These are phyloP conservation scores for Aspergillus luchuensis DNA, from an alignment of 2,329 filamentous ascomycete species.

Conservation along the genomic window DNA sequence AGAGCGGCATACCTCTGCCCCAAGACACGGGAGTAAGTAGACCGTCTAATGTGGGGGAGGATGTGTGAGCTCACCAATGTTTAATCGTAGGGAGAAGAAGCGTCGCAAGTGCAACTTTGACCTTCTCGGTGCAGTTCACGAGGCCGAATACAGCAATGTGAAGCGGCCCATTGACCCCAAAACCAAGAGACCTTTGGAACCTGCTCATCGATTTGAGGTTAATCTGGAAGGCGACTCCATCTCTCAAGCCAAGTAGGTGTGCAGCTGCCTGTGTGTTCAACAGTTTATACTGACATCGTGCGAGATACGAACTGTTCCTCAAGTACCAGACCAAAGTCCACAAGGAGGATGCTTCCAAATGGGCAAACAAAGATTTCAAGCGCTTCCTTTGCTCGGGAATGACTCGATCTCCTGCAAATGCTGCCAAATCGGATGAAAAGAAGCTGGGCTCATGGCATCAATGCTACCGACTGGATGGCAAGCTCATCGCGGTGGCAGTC, in stretches of 20 bases:
- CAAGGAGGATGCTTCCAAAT: constrained; percentile 47
- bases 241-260: constrained; percentile 48
- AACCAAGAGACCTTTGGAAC: constrained; percentile 48
- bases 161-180: constrained; percentile 48
- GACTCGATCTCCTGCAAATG: constrained; percentile 39
- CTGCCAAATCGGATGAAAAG: constrained; percentile 38
- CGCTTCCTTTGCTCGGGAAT: constrained; percentile 52
- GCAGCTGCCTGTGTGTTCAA: too few relatives aligned
- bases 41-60: background rate
- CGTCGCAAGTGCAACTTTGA: constrained; percentile 48
- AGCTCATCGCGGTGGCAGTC: constrained; percentile 52
- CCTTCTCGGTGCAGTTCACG: constrained; percentile 44
- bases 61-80: background rate
- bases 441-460: constrained; percentile 54
- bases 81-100: constrained; percentile 44
- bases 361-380: constrained; percentile 48
- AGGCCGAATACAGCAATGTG: constrained; percentile 47
- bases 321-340: constrained; percentile 52
- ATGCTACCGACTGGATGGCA: constrained; percentile 53
- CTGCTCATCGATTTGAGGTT: constrained; percentile 53
- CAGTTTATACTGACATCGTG: background rate
- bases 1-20: constrained; percentile 50
- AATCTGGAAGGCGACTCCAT: constrained; percentile 50
- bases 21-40: constrained; percentile 45
- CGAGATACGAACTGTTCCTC: constrained; percentile 49